Evolutionary conservation across 192 early-diverging fungal species (phyloP), one percentile per base, ranked within the genome.

Genomic region (Glomus cerebriforme): DNA sequence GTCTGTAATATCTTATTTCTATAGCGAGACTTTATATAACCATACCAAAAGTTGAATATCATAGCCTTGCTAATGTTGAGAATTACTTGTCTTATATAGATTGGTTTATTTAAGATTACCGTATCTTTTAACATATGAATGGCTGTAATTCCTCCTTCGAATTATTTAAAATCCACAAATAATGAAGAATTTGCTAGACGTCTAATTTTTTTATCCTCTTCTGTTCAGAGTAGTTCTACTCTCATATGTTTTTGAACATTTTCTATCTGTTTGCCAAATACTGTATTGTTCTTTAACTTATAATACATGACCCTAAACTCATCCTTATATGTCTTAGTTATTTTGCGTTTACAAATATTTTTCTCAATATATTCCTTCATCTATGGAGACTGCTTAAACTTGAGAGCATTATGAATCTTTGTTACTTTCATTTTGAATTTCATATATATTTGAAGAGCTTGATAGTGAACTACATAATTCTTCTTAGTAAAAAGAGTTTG

Each of bases 81-180:
- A 75, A 75, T 75, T 27, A 31, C 73, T 60, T 75, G 73, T 34
- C 73, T 31, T 37, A 75, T 59, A 75, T 31, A 75, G 2, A 75
- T 63, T 27, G 34, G 59, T 43, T 75, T 75, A 43, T 75, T 75
- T 27, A 75, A 59, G 39, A 29, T 75, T 13, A 75, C 32, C 9
- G 31, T 60, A n/a, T 32, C n/a, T 75, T 75, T 75, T 75, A 75
- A 63, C 59, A 75, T 75, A 29, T 75, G 73, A n/a, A 75, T 31
- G 1, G 59, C 73, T 75, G 34, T 75, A 63, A 75, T 75, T 62
- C 59, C 59, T 1, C 73, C 59, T 26, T 75, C 73, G 34, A 35
- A 75, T 63, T 31, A 34, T 63, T 75, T 75, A 26, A 75, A 75
- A 2, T 32, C 59, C 62, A 75, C 73, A 75, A 26, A 75, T 37